Percentiles rank a stretch among this genome's conserved stretches.
Conservation (phyloP, 2,329 filamentous ascomycete species). For the Rhynchosporium agropyri region DNA sequence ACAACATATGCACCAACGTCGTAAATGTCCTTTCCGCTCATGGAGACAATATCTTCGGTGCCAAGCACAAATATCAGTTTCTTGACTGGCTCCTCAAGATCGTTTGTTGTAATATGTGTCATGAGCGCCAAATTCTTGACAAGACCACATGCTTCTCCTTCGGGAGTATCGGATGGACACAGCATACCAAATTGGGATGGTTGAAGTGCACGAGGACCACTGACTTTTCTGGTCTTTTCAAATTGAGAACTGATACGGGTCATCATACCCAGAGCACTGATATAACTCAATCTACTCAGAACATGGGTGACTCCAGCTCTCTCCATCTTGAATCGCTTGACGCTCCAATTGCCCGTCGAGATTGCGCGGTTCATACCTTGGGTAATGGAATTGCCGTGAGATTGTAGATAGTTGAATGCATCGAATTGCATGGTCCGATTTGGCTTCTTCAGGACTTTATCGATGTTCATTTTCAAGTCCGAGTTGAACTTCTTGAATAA, state of each 20-base stretch:
- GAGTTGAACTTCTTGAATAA: conserved; percentile 93
- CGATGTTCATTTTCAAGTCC: conserved; percentile 88
- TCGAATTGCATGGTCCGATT: conserved; percentile 88
- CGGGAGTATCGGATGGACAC: conserved; percentile 94
- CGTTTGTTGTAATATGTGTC: conserved; percentile 98
- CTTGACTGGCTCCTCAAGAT: conserved; percentile 87
- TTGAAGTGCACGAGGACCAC: conserved; percentile 91
- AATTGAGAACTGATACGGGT: conserved; percentile 98
- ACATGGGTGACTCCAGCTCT: conserved; percentile 96
- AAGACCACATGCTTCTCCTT: conserved; percentile 96
- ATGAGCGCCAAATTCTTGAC: conserved; percentile 98
- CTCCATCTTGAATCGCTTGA: conserved; percentile 99
- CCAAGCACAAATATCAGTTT: conserved; percentile 86
- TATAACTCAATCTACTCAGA: conserved; percentile 92
- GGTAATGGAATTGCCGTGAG: conserved; percentile 85
- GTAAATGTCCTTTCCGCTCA: conserved; percentile 87
- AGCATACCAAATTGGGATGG: conserved; percentile 99
- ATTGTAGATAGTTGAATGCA: conserved; percentile 79
- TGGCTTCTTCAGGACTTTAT: conserved; percentile 93
- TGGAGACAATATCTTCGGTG: conserved; percentile 76
- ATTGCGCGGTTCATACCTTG: conserved; percentile 94
- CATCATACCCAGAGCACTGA: conserved; percentile 98
- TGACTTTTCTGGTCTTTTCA: conserved; percentile 97
- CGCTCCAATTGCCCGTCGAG: conserved; percentile 95
- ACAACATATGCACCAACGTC: conserved; percentile 82